These are phyloP conservation scores for Candida piceae DNA, from an alignment of 805 yeast genomes.

Conservation along the genomic window DNA sequence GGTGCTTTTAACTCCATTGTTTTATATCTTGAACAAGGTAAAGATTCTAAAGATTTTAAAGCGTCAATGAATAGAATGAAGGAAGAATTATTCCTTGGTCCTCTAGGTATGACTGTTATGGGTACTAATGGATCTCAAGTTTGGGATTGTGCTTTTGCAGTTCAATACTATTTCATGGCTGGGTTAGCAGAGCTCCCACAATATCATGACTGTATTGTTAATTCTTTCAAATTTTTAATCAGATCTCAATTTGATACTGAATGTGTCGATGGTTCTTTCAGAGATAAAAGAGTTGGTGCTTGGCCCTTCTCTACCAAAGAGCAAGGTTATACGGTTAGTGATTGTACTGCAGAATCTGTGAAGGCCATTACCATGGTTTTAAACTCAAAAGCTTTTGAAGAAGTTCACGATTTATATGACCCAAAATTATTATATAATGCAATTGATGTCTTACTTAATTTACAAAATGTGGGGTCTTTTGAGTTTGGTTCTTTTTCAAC, in stretches of 20 bases:
- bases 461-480: constrained; percentile 76
- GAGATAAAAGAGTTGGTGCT: constrained; percentile 83
- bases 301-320: constrained; percentile 96
- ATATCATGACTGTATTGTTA: constrained; percentile 57
- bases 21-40: constrained; percentile 64
- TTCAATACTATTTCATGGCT: constrained; percentile 76
- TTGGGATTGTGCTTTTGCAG: constrained; percentile 92
- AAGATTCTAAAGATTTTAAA: constrained; percentile 54
- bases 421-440: constrained; percentile 56
- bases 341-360: constrained; percentile 93
- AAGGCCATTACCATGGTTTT: constrained; percentile 92
- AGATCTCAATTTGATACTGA: constrained; percentile 83
- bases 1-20: constrained; percentile 80
- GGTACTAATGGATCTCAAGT: constrained; percentile 98
- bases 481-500: constrained; percentile 92
- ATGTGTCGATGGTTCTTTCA: constrained; percentile 67
- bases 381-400: constrained; percentile 49
- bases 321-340: constrained; percentile 95
- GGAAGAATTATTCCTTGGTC: constrained; percentile 79
- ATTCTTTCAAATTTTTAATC: constrained; percentile 66
- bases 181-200: constrained; percentile 70
- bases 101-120: constrained; percentile 87
- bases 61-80: constrained; percentile 54
- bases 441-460: constrained; percentile 65
- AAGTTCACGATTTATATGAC: constrained; percentile 36